Evolutionary conservation across 1,139 yeast genomes (phyloP).

Genomic region (Hanseniaspora sp.): DNA sequence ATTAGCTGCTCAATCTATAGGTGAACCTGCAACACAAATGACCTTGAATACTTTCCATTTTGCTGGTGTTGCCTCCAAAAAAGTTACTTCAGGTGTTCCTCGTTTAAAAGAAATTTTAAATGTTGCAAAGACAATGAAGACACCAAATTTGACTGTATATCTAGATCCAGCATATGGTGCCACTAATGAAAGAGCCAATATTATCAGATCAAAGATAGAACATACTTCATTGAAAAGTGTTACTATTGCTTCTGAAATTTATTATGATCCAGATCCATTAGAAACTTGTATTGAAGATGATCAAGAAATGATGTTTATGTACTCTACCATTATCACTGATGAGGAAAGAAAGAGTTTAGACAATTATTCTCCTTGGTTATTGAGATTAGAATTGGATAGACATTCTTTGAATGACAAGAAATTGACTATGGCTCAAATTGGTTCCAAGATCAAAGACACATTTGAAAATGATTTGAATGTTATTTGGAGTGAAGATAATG

Average conservation of each 20-base stretch:
- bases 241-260: slow-evolving; percentile 93
- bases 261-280: slow-evolving; percentile 96
- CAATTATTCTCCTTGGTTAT: slow-evolving; percentile 94
- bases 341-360: slow-evolving; percentile 87
- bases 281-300: slow-evolving; percentile 93
- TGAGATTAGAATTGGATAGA: slow-evolving; percentile 93
- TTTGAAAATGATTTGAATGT: slow-evolving; percentile 93
- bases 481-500: slow-evolving; percentile 98
- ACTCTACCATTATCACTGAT: slow-evolving; percentile 95
- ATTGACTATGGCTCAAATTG: slow-evolving; percentile 96
- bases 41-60: slow-evolving; percentile 98
- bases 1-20: slow-evolving; percentile 97
- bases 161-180: slow-evolving; percentile 67
- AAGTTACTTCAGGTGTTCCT: slow-evolving; percentile 98
- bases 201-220: slow-evolving; percentile 91
- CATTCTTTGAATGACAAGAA: slow-evolving; percentile 98
- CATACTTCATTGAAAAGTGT: slow-evolving; percentile 92
- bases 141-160: slow-evolving; percentile 95
- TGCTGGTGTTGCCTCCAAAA: slow-evolving; percentile 99
- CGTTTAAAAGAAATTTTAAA: slow-evolving; percentile 97
- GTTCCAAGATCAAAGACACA: slow-evolving; percentile 84
- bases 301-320: slow-evolving; percentile 92
- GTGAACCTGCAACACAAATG: slow-evolving; percentile 99
- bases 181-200: slow-evolving; percentile 88
- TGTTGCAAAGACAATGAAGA: slow-evolving; percentile 94